Evolutionary conservation across 202 grass and related monocot genomes (phyloP), one percentile per base, ranked within the genome.

Genomic region (Setaria italica): DNA sequence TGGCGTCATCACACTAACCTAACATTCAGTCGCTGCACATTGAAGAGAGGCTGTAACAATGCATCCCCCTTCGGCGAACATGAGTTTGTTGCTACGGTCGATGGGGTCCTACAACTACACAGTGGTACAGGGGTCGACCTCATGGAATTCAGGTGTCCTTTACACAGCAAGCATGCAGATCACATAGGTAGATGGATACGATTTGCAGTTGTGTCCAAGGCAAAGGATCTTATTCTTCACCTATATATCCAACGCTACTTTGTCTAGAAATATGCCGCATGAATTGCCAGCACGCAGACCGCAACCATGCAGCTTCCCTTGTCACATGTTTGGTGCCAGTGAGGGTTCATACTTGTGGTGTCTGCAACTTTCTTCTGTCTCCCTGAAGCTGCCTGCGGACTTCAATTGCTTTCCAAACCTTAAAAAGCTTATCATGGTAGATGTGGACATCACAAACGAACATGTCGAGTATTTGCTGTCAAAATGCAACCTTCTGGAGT

Each of bases 321-420:
- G 78, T 39, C 63, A 69, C 1, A 5, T 80, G 4, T 68, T 80
- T 42, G 11, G 35, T 69, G 47, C 4, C 33, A 29, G 34, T 2
- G 25, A 37, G 21, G 74, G 46, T 53, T 54, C 47, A 35, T 19
- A 35, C 48, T 9, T 74, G 29, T 49, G 2, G 12, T 7, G 6
- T 56, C 17, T 56, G 78, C 78, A 68, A 57, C 55, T 57, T 57
- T 1, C 33, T 68, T 55, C 62, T 42, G 48, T 80, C 20, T 55
- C 15, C 19, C 48, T 80, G 6, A 80, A 54, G 3, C 15, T 51
- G 3, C 32, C 63, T 42, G 7, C 6, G n/a, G 48, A 29, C 55
- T 41, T 80, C 33, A 68, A 3, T 67, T 63, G 63, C 30, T 68
- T 80, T 55, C 33, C 19, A 35, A 80, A 55, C 63, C 63, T 68